Base-by-base conservation (phyloP, 169 alveolate genomes). In the Plasmodium knowlesi region DNA sequence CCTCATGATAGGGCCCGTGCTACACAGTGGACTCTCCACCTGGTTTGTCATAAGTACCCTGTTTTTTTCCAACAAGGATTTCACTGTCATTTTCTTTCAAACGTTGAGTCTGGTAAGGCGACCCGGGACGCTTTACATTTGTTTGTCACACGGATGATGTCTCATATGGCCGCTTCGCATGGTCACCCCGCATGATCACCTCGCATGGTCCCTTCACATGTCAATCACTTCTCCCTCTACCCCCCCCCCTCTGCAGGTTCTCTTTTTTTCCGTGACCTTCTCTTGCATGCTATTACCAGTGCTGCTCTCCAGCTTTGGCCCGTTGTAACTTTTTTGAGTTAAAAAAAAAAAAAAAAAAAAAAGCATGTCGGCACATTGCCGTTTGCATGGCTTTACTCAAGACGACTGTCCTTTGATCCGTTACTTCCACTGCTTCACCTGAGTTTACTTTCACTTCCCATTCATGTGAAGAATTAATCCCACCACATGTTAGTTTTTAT, bases 1-100 rank as follows among this genome's bases (percentile, higher is more conserved):
- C 79, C 94, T 97, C 28, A 96, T 97, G 89, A 97, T 97, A 41
- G 96, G 96, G 37, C 98, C 98, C n/a, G 93, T 97, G 19, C 71
- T 95, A 41, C 97, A 97, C 83, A 97, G 98, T 4, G 96, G 97
- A n/a, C 61, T 97, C 86, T 96, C 98, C 39, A 97, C 98, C 28
- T 96, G 95, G 94, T 96, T 95, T 39, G 97, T 96, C 43, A 97
- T 97, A 54, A 81, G 96, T 19, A 95, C 96, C 50, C 71, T 97
- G 32, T 96, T 97, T n/a, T 95, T 95, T 46, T 91, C 97, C 3
- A 95, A 96, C 84, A 95, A 96, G 46, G 96, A 95, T 83, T 97
- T 96, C 32, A 94, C 97, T 10, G 95, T 91, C 41, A 96, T 96
- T 6, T 97, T 97, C 85, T 97, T 96, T 86, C 96, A 95, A 92